phyloP scores from a whole-genome alignment of 2,329 filamentous ascomycete genomes.

The Colletotrichum spaethianum region DNA sequence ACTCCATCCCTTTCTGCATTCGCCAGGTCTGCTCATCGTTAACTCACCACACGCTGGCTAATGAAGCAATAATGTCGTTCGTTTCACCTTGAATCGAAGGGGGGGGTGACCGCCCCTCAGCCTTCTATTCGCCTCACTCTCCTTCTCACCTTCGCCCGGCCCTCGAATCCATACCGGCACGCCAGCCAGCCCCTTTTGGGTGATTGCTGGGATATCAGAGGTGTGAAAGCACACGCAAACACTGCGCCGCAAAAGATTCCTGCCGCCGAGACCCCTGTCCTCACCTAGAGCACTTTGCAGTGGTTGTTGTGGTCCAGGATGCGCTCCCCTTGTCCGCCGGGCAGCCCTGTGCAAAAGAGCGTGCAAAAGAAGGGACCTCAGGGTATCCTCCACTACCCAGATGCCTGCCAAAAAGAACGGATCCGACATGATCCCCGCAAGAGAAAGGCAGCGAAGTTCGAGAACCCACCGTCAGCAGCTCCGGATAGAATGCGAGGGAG shows the following conservation, averaged over 20 bases:
- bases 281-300: conserved; percentile 3
- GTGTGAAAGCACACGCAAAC: conserved; percentile 11
- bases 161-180: conserved; percentile 6
- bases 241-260: conserved; percentile 25
- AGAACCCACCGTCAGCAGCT: conserved; percentile 27
- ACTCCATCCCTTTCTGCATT: conserved; percentile 22
- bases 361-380: conserved; percentile 32
- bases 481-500: background rate
- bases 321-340: conserved; percentile 24
- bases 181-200: conserved; percentile 14
- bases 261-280: conserved; percentile 31
- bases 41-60: conserved; percentile 24
- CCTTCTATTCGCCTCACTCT: conserved; percentile 27
- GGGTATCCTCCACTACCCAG: conserved; percentile 32
- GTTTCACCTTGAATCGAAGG: conserved; percentile 33
- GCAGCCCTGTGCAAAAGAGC: conserved; percentile 34
- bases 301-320: conserved; percentile 15
- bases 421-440: conserved; percentile 23
- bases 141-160: conserved; percentile 20
- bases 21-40: conserved; percentile 9
- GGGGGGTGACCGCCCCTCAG: conserved; percentile 21
- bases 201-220: conserved; percentile 15
- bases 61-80: conserved; percentile 34
- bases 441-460: conserved; percentile 27
- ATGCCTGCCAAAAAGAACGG: conserved; percentile 30